These are phyloP conservation scores for Tripterygium wilfordii DNA, from an alignment of 177 flowering plant species.

Conservation along the genomic window DNA sequence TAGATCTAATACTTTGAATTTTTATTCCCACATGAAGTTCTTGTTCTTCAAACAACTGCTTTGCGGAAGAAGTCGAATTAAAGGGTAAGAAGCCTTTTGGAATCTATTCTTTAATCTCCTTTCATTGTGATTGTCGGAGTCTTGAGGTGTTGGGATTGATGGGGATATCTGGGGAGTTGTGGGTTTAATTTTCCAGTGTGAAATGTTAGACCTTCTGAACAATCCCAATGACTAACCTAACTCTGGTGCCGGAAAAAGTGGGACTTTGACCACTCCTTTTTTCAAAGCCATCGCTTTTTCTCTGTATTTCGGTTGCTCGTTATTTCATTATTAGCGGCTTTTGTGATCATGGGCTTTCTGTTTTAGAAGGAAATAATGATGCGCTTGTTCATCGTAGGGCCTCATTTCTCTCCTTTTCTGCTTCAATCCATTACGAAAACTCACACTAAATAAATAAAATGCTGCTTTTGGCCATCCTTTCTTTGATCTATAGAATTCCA, in stretches of 20 bases:
- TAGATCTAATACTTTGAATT: conserved; percentile 32
- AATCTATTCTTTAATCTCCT: conserved; percentile 3
- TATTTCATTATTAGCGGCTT: conserved; percentile 6
- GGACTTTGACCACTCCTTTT: conserved; percentile 17
- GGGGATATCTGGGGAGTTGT: conserved; percentile 2
- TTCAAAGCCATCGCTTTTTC: background rate
- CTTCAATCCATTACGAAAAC: background rate
- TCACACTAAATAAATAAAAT: background rate
- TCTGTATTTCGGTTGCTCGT: conserved; percentile 3
- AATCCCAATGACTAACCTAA: conserved; percentile 18
- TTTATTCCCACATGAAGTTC: conserved; percentile 11
- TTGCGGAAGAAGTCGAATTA: conserved; percentile 1
- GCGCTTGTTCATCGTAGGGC: conserved; percentile 5
- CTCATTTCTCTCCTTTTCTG: background rate
- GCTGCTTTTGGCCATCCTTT: conserved; percentile 2
- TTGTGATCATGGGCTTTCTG: conserved; percentile 13
- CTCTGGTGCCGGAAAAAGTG: conserved; percentile 5
- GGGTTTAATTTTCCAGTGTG: conserved; percentile 9
- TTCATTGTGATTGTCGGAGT: background rate
- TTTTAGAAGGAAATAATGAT: conserved; percentile 9
- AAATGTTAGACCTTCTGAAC: conserved; percentile 23
- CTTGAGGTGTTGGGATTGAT: conserved; percentile 2
- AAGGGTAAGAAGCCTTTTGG: no score
- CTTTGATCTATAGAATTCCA: conserved; percentile 9
- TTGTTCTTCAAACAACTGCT: background rate